These are phyloP conservation scores for Sicyos edulis DNA, from an alignment of 306 rosid genomes.

Conservation along the genomic window DNA sequence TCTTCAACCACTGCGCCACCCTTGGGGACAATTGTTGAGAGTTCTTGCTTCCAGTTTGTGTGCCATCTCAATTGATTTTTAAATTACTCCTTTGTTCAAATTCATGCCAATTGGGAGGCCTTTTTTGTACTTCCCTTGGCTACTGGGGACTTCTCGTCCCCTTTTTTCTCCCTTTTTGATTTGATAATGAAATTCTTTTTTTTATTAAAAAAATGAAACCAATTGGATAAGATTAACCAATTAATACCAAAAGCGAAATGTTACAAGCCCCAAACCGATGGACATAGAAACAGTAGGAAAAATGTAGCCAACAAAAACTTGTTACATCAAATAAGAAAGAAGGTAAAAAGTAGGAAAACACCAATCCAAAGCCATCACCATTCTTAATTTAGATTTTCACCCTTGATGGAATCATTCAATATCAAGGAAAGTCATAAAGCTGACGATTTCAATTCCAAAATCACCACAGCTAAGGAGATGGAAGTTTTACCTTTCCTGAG, in stretches of 20 bases:
- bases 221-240: neutral
- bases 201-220: neutral
- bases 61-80: neutral
- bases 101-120: neutral
- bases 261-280: constrained; percentile 6
- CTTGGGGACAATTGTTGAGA: neutral
- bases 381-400: constrained; percentile 4
- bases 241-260: neutral
- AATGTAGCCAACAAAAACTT: neutral
- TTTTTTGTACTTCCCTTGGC: neutral
- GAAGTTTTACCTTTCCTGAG: constrained; percentile 68
- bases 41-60: neutral
- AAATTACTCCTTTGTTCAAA: neutral
- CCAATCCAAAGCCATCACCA: constrained; percentile 7
- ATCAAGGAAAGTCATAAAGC: neutral
- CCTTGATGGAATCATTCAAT: neutral
- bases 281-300: neutral
- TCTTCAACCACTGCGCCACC: too few relatives aligned
- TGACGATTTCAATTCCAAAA: neutral
- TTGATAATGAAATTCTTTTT: neutral
- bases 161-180: neutral
- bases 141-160: neutral
- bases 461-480: neutral
- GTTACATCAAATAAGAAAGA: neutral
- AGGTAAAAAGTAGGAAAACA: neutral